phyloP scores from a whole-genome alignment of 768 basidiomycete species.

The Hericium alpestre region DNA sequence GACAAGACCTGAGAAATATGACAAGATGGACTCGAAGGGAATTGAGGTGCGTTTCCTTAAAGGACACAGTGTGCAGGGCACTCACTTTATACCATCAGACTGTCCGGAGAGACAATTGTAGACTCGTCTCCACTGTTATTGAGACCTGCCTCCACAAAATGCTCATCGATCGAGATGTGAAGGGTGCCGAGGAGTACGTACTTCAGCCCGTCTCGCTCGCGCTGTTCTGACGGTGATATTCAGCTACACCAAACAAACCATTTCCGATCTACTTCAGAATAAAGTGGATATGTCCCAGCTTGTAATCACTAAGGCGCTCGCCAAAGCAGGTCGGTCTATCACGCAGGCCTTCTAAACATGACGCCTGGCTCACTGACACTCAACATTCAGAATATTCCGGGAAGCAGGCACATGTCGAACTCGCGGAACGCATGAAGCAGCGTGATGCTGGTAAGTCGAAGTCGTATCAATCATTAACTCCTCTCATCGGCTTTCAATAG shows the following conservation, averaged over 20 bases:
- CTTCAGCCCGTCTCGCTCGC: background rate
- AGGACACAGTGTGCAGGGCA: background rate
- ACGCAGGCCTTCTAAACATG: background rate
- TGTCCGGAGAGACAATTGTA: slow-evolving; percentile 95
- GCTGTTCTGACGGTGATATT: background rate
- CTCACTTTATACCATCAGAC: slow-evolving; percentile 44
- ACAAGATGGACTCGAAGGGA: slow-evolving; percentile 99
- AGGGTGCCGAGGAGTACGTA: slow-evolving; percentile 81
- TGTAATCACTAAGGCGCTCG: slow-evolving; percentile 94
- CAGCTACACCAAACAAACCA: slow-evolving; percentile 89
- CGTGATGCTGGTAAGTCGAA: slow-evolving; percentile 70
- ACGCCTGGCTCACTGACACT: background rate
- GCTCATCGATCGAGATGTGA: slow-evolving; percentile 90
- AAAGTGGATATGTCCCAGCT: slow-evolving; percentile 98
- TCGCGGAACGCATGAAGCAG: slow-evolving; percentile 90
- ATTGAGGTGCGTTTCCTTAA: slow-evolving; percentile 62
- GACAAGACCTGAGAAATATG: slow-evolving; percentile 90
- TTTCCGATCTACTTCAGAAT: slow-evolving; percentile 90
- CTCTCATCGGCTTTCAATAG: slow-evolving; percentile 23
- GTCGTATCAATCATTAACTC: background rate
- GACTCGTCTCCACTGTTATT: slow-evolving; percentile 95
- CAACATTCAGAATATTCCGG: slow-evolving; percentile 65
- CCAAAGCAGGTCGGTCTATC: slow-evolving; percentile 59
- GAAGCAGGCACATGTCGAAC: slow-evolving; percentile 94
- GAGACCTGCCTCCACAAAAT: slow-evolving; percentile 97